Percentiles rank a stretch among this genome's conserved stretches.
Conservation (phyloP, 2,329 filamentous ascomycete genomes). For the Colletotrichum tanaceti region DNA sequence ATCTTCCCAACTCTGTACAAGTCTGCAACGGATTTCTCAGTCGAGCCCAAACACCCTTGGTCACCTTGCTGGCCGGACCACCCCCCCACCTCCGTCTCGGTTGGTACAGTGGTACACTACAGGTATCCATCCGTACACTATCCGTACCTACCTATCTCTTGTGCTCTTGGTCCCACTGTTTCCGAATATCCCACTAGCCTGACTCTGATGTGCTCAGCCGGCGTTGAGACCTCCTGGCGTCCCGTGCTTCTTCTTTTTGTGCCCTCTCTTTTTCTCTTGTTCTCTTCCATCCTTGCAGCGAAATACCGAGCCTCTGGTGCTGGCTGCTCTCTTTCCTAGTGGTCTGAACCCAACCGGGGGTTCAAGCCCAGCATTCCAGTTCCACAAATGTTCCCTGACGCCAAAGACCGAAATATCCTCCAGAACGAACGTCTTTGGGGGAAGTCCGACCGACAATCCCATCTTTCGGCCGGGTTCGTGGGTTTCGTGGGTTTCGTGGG, state of each 20-base stretch:
- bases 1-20: neutral
- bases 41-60: slow-evolving; percentile 8
- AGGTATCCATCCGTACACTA: too few species aligned
- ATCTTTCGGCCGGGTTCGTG: slow-evolving; percentile 13
- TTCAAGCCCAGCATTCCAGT: slow-evolving; percentile 9
- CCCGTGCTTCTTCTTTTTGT: slow-evolving; percentile 33
- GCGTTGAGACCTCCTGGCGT: slow-evolving; percentile 24
- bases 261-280: neutral
- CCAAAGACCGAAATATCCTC: neutral
- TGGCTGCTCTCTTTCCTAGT: neutral
- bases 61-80: neutral
- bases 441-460: neutral
- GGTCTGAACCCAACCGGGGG: neutral
- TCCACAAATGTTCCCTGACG: slow-evolving; percentile 9
- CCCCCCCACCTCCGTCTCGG: slow-evolving; percentile 6
- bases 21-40: neutral
- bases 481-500: too few species aligned
- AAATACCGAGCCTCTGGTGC: slow-evolving; percentile 26
- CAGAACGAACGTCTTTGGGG: neutral
- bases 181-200: slow-evolving; percentile 17
- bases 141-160: slow-evolving; percentile 25
- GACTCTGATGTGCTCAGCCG: slow-evolving; percentile 5
- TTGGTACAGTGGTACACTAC: too few species aligned
- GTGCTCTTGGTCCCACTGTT: slow-evolving; percentile 24
- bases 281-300: slow-evolving; percentile 26